phyloP scores from a whole-genome alignment of 2,329 filamentous ascomycete genomes.

The Xylariaceae sp. region DNA sequence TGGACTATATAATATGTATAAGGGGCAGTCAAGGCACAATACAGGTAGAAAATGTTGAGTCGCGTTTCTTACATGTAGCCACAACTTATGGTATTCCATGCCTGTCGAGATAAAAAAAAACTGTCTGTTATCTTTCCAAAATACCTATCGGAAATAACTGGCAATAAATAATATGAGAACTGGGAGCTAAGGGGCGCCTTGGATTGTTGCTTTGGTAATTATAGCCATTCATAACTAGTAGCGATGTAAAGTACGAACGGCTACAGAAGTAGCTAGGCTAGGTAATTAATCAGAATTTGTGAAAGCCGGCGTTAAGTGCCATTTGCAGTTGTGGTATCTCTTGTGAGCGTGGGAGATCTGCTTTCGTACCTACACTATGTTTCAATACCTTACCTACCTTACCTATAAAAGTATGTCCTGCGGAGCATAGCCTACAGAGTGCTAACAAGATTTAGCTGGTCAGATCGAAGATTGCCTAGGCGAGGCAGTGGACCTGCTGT shows the following conservation, averaged over 20 bases:
- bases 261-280: neutral
- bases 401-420: too few relatives aligned
- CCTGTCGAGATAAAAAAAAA: neutral
- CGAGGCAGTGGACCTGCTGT: slow-evolving; percentile 11
- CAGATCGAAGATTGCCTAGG: slow-evolving; percentile 25
- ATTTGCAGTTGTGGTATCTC: slow-evolving; percentile 14
- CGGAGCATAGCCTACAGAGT: neutral
- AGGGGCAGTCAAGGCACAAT: too few relatives aligned
- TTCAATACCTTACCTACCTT: too few relatives aligned
- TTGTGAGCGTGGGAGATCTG: slow-evolving; percentile 13
- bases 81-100: neutral
- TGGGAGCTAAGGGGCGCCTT: neutral
- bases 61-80: neutral
- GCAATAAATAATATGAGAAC: slow-evolving; percentile 1
- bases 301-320: slow-evolving; percentile 9
- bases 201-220: too few relatives aligned
- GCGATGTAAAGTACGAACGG: neutral
- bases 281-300: neutral
- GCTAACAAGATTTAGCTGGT: slow-evolving; percentile 7
- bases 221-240: too few relatives aligned
- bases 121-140: slow-evolving; percentile 1
- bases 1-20: too few relatives aligned
- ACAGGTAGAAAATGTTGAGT: too few relatives aligned
- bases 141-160: slow-evolving; percentile 11
- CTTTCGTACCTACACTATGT: slow-evolving; percentile 7